These are phyloP conservation scores for Phytophthora europaea DNA, from an alignment of 352 stramenopile species.

Conservation along the genomic window DNA sequence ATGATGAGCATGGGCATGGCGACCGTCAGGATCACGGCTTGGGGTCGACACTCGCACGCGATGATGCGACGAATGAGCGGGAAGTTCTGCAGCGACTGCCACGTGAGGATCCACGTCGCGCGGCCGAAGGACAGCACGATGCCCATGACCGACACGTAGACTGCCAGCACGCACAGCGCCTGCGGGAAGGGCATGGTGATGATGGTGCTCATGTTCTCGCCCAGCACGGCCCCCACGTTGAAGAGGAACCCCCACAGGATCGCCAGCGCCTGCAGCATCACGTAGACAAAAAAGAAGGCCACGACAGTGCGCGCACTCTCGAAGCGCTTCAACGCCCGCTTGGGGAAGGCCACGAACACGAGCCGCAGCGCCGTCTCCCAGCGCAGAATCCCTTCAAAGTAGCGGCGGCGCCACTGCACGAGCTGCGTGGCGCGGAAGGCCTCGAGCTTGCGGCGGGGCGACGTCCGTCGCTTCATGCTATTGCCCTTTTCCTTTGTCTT, in stretches of 20 bases:
- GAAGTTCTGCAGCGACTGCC: slow-evolving; percentile 90
- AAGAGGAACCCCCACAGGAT: slow-evolving; percentile 91
- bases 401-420: slow-evolving; percentile 59
- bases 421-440: slow-evolving; percentile 37
- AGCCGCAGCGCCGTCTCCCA: slow-evolving; percentile 72
- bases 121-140: slow-evolving; percentile 88
- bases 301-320: slow-evolving; percentile 66
- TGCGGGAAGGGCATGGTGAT: slow-evolving; percentile 83
- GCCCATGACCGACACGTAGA: slow-evolving; percentile 88
- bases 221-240: slow-evolving; percentile 85
- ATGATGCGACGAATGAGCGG: slow-evolving; percentile 90
- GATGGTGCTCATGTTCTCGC: slow-evolving; percentile 90
- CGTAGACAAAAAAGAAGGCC: slow-evolving; percentile 88
- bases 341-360: slow-evolving; percentile 68
- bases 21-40: slow-evolving; percentile 83
- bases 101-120: slow-evolving; percentile 90
- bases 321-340: slow-evolving; percentile 59
- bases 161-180: slow-evolving; percentile 78
- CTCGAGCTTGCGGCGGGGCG: slow-evolving; percentile 15
- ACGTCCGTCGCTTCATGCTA: slow-evolving; percentile 18
- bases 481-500: slow-evolving; percentile 15
- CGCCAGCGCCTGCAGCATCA: slow-evolving; percentile 86
- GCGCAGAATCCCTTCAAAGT: slow-evolving; percentile 72
- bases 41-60: slow-evolving; percentile 74
- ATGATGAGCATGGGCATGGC: slow-evolving; percentile 82